Evolutionary conservation across 345 rosid genomes (phyloP), one percentile per base, ranked within the genome.

Genomic region (Brassica incana): DNA sequence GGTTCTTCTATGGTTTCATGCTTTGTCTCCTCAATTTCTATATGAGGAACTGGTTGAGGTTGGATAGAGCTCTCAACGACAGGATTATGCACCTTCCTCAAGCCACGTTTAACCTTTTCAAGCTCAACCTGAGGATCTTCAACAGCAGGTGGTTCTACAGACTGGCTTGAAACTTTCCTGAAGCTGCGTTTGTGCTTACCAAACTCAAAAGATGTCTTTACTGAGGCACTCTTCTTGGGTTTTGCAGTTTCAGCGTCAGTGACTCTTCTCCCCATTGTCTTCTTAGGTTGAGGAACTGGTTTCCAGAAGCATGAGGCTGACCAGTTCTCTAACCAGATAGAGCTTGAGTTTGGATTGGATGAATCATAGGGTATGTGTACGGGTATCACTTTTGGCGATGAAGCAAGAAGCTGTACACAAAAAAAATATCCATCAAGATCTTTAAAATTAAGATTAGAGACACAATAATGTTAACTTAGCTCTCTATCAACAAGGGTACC

Each of bases 1-100:
- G 65, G 83, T 87, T 66, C 76, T 23, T 76, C 83, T 54, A 79
- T 74, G 77, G 77, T 78, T 77, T 77, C 72, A 77, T 67, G 84
- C 68, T 83, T 86, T 66, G 91, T 85, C 85, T 84, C 88, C 82
- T 88, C 94, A 6, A 60, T 54, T 72, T 84, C 93, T 78, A 77
- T 61, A 76, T 85, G 90, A 67, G 93, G 74, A 36, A 78, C 94
- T 80, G 81, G 73, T 78, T 92, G 93, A 67, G 91, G 70, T 68
- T 79, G 94, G 64, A 83, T 80, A 79, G 89, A 80, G 81, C 77
- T 88, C 69, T 88, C 97, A 56, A 87, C 65, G 9, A 84, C 83
- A 48, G 93, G 97, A 75, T 85, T 91, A 71, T 91, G 93, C 69
- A 94, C 95, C 82, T 88, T 94, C 85, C 98, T 90, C 89, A 94